Conservation (phyloP, 257 asterid species). For the Euphrasia confusa region DNA sequence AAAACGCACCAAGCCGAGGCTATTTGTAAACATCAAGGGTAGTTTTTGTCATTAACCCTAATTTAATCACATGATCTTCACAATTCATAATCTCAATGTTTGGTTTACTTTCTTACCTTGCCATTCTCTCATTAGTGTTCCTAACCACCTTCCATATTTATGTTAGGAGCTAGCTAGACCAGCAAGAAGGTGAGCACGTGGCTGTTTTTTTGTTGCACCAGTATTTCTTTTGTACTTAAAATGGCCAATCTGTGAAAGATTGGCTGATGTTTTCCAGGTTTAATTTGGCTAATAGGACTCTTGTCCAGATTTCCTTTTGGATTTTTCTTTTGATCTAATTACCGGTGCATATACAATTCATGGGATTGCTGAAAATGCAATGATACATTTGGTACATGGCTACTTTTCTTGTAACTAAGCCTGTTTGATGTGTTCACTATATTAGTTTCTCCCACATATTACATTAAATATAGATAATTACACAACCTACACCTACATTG, state of each 20-base stretch:
- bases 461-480: no score
- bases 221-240: conserved; percentile 3
- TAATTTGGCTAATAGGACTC: not conserved
- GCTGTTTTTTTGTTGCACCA: conserved; percentile 13
- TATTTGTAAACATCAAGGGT: not conserved
- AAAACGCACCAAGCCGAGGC: not conserved
- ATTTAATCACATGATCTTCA: not conserved
- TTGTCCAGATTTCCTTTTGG: conserved; percentile 11
- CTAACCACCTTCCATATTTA: conserved; percentile 18
- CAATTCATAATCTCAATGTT: not conserved
- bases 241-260: not conserved
- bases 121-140: conserved; percentile 1
- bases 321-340: not conserved
- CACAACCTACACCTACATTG: no score
- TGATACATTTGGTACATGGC: conserved; percentile 8
- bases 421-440: not conserved
- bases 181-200: conserved; percentile 21
- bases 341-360: not conserved
- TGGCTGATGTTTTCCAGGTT: conserved; percentile 1
- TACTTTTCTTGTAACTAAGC: conserved; percentile 7
- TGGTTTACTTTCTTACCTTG: not conserved
- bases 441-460: no score
- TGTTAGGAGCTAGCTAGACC: conserved; percentile 30
- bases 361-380: conserved; percentile 13
- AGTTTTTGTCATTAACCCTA: not conserved